These are phyloP conservation scores for Pichia sp. DNA, from an alignment of 1,139 yeast species.

Conservation along the genomic window DNA sequence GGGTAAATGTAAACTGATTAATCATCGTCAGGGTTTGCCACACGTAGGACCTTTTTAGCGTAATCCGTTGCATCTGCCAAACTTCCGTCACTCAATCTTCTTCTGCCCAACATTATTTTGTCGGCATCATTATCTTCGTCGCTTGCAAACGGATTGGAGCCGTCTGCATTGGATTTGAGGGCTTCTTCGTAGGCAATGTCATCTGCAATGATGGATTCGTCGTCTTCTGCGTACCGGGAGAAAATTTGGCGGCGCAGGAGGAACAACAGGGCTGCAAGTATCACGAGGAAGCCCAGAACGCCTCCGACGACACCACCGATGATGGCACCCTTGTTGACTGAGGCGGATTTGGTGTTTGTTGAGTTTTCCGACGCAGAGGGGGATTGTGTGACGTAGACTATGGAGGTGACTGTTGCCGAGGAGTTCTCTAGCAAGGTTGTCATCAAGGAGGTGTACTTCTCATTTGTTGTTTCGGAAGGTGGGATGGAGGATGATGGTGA, in stretches of 20 bases:
- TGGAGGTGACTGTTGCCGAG: slow-evolving; percentile 26
- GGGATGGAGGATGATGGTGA: slow-evolving; percentile 18
- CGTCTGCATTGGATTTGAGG: slow-evolving; percentile 26
- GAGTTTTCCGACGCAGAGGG: slow-evolving; percentile 17
- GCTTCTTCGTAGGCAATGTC: slow-evolving; percentile 52
- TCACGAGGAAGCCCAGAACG: slow-evolving; percentile 44
- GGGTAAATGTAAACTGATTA: background rate
- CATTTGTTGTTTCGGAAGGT: slow-evolving; percentile 14
- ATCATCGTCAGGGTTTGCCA: slow-evolving; percentile 63
- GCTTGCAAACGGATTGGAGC: slow-evolving; percentile 31
- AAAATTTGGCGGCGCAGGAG: slow-evolving; percentile 45
- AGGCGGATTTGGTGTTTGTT: slow-evolving; percentile 17
- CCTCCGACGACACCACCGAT: slow-evolving; percentile 74
- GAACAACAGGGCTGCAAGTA: slow-evolving; percentile 43
- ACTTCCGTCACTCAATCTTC: slow-evolving; percentile 69
- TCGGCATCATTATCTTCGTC: slow-evolving; percentile 28
- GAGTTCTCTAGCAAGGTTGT: slow-evolving; percentile 23
- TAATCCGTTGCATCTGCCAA: slow-evolving; percentile 78
- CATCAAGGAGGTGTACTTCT: slow-evolving; percentile 5
- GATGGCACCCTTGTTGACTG: slow-evolving; percentile 46
- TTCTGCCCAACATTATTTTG: slow-evolving; percentile 56
- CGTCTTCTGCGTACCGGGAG: slow-evolving; percentile 46
- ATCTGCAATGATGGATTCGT: slow-evolving; percentile 50
- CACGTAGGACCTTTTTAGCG: slow-evolving; percentile 65
- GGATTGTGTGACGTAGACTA: slow-evolving; percentile 25